phyloP scores from a whole-genome alignment of 1,139 yeast species.

The Citeromyces siamensis region DNA sequence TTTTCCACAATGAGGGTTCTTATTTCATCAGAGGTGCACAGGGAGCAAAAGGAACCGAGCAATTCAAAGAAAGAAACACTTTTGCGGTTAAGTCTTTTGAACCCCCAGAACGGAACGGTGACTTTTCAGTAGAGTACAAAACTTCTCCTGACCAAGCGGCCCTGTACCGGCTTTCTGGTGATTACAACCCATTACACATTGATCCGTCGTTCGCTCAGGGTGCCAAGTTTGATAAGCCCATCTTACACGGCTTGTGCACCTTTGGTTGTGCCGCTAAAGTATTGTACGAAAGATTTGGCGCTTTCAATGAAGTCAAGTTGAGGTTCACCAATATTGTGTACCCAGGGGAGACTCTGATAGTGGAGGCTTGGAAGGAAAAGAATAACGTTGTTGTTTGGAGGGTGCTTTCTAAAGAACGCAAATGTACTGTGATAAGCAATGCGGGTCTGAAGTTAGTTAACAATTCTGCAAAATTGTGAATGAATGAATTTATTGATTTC shows the following conservation, averaged over 20 bases:
- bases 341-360: slow-evolving; percentile 90
- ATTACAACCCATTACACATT: slow-evolving; percentile 89
- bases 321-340: slow-evolving; percentile 87
- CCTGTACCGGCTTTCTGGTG: slow-evolving; percentile 84
- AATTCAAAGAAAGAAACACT: slow-evolving; percentile 31
- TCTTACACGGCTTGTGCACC: slow-evolving; percentile 86
- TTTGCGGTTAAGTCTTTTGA: slow-evolving; percentile 56
- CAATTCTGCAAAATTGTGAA: slow-evolving; percentile 17
- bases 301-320: slow-evolving; percentile 75
- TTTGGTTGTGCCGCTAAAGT: slow-evolving; percentile 76
- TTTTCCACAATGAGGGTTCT: slow-evolving; percentile 78
- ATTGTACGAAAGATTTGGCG: slow-evolving; percentile 70
- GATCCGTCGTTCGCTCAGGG: slow-evolving; percentile 87
- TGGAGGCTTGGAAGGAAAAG: slow-evolving; percentile 74
- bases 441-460: slow-evolving; percentile 69
- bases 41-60: slow-evolving; percentile 38
- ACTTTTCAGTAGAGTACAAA: slow-evolving; percentile 44
- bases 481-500: slow-evolving; percentile 23
- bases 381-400: slow-evolving; percentile 65
- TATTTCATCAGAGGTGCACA: slow-evolving; percentile 76
- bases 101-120: slow-evolving; percentile 56
- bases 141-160: slow-evolving; percentile 79
- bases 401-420: slow-evolving; percentile 72
- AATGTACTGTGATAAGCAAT: slow-evolving; percentile 67
- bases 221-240: slow-evolving; percentile 80